Conservation (phyloP, 2,329 filamentous ascomycete species). For the Incumbomyces lentus region DNA sequence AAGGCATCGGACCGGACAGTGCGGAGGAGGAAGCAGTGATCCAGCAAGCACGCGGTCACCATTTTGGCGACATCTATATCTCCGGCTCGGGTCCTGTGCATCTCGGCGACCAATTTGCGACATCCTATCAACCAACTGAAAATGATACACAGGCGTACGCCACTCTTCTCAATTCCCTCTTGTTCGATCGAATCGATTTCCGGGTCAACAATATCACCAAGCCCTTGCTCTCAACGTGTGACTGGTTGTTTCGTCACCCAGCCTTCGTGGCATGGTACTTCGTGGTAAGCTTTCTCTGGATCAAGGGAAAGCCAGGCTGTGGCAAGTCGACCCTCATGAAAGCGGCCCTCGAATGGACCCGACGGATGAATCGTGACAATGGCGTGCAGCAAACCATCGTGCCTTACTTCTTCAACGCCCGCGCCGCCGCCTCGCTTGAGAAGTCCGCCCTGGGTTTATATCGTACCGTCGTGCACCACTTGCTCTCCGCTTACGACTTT, state of each 20-base stretch:
- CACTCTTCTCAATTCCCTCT: conserved; percentile 23
- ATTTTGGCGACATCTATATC: too few relatives aligned
- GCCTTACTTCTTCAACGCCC: conserved; percentile 42
- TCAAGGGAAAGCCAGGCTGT: conserved; percentile 33
- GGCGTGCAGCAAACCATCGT: conserved; percentile 20
- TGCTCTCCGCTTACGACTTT: conserved; percentile 25
- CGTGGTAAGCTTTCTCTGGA: conserved; percentile 28
- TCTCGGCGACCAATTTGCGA: too few relatives aligned
- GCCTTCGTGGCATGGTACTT: conserved; percentile 32
- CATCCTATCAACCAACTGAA: too few relatives aligned
- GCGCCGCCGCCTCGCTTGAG: conserved; percentile 32
- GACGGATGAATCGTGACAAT: conserved; percentile 10
- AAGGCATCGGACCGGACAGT: too few relatives aligned
- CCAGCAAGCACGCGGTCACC: too few relatives aligned
- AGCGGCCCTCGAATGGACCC: conserved; percentile 21
- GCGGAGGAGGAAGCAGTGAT: too few relatives aligned
- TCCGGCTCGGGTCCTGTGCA: too few relatives aligned
- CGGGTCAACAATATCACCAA: conserved; percentile 29
- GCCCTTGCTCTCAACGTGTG: conserved; percentile 30
- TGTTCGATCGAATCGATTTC: conserved; percentile 32
- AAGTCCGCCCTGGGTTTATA: conserved; percentile 41
- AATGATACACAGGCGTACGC: too few relatives aligned
- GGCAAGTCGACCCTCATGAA: conserved; percentile 41
- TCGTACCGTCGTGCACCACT: conserved; percentile 38
- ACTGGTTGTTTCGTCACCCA: conserved; percentile 30